Conservation (phyloP, 768 basidiomycete species). For the Pleurotus salmoneostramineus region DNA sequence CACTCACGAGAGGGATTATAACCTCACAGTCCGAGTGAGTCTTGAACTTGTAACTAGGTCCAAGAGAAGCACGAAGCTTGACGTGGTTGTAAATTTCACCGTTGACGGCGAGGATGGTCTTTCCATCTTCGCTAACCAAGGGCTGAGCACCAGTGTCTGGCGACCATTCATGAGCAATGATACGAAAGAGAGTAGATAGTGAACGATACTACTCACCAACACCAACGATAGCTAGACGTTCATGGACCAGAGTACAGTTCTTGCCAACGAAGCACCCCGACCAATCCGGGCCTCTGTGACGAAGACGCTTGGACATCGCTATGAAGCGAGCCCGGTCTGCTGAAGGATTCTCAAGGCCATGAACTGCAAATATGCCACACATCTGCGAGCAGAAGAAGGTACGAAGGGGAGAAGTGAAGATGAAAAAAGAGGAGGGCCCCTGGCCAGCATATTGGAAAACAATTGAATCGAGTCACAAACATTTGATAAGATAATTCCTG, state of each 20-base stretch:
- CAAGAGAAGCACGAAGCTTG: conserved; percentile 66
- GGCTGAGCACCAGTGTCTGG: conserved; percentile 97
- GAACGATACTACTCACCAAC: conserved; percentile 60
- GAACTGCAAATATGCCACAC: conserved; percentile 92
- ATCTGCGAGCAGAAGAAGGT: conserved; percentile 33
- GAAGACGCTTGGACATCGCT: conserved; percentile 82
- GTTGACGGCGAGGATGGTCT: conserved; percentile 86
- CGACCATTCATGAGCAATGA: neutral
- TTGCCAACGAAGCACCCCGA: conserved; percentile 90
- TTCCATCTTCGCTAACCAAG: conserved; percentile 80
- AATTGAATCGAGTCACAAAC: neutral
- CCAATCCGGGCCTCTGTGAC: conserved; percentile 98
- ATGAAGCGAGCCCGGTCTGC: conserved; percentile 71
- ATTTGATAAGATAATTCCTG: neutral
- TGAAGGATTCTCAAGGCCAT: conserved; percentile 71
- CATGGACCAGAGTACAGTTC: conserved; percentile 83
- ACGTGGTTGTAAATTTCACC: conserved; percentile 99
- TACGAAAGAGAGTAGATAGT: neutral
- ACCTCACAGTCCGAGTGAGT: conserved; percentile 99
- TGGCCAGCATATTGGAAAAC: neutral
- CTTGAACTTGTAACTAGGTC: conserved; percentile 75
- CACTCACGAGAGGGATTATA: conserved; percentile 82
- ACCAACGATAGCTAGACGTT: conserved; percentile 95
- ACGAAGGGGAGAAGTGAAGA: neutral
- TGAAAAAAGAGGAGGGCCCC: neutral